phyloP scores from a whole-genome alignment of 2,329 filamentous ascomycete genomes.

The Diaporthe ampelina region DNA sequence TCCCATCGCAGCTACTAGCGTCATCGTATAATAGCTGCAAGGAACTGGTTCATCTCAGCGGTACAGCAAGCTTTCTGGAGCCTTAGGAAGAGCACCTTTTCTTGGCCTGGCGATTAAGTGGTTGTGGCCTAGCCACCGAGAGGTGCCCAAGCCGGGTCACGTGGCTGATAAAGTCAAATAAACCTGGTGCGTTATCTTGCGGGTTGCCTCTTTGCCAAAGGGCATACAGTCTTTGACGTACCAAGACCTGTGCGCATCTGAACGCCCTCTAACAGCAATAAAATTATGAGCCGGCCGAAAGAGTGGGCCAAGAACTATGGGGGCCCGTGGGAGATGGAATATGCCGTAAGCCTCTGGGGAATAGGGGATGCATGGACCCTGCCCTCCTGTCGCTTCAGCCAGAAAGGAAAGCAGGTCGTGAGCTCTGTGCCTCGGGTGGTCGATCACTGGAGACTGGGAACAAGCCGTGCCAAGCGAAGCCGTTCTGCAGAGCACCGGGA shows the following conservation, averaged over 20 bases:
- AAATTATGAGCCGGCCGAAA: background rate
- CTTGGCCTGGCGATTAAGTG: background rate
- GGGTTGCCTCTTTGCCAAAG: too few relatives aligned
- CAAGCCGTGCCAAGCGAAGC: background rate
- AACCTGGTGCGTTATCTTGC: background rate
- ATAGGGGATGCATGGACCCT: conserved; percentile 19
- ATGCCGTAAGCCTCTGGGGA: background rate
- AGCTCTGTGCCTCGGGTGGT: background rate
- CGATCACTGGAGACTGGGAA: conserved; percentile 11
- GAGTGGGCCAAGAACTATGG: background rate
- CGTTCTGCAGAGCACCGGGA: background rate
- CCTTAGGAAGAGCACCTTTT: background rate
- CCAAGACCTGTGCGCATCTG: background rate
- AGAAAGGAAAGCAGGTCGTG: conserved; percentile 1
- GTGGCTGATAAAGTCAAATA: background rate
- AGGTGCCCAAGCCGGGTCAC: background rate
- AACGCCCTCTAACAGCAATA: background rate
- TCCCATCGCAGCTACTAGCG: background rate
- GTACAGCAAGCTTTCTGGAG: background rate
- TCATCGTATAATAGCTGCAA: background rate
- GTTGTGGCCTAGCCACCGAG: too few relatives aligned
- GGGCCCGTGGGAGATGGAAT: background rate
- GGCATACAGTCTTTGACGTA: too few relatives aligned
- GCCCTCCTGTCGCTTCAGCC: background rate
- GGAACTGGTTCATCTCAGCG: background rate